phyloP scores from a whole-genome alignment of 129 eudicot species.

The Flaveria sonorensis region DNA sequence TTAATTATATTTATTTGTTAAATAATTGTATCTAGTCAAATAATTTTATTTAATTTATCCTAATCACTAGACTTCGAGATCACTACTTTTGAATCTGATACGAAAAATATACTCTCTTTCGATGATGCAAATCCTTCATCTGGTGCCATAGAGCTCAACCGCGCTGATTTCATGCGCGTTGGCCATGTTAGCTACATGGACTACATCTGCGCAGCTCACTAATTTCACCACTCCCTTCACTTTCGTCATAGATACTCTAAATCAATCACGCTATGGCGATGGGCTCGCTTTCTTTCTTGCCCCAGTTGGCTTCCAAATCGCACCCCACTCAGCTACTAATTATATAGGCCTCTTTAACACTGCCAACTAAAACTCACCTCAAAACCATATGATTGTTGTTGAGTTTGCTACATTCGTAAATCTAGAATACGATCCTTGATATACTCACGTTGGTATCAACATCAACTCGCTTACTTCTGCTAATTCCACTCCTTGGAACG shows the following conservation, averaged over 20 bases:
- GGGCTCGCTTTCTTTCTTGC: constrained; percentile 32
- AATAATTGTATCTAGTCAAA: too few relatives aligned
- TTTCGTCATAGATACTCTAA: constrained; percentile 21
- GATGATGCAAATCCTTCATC: constrained; percentile 20
- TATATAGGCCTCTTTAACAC: constrained; percentile 16
- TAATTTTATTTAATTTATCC: neutral
- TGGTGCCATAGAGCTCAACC: constrained; percentile 20
- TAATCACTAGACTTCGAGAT: constrained; percentile 21
- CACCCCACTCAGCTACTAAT: constrained; percentile 4
- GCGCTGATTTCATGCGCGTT: neutral
- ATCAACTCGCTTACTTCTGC: neutral
- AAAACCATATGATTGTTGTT: neutral
- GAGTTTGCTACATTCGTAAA: constrained; percentile 18
- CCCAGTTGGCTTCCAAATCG: constrained; percentile 29
- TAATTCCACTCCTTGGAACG: constrained; percentile 24
- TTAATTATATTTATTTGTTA: too few relatives aligned
- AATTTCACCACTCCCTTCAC: constrained; percentile 27
- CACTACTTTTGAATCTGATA: too few relatives aligned
- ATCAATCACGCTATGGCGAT: neutral
- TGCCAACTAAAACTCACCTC: neutral
- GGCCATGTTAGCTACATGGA: constrained; percentile 30
- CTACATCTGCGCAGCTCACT: neutral
- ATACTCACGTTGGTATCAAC: constrained; percentile 29
- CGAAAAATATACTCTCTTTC: constrained; percentile 8
- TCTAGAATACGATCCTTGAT: constrained; percentile 3